These are phyloP conservation scores for Trichoderma pleuroti DNA, from an alignment of 2,329 filamentous ascomycete genomes.

Conservation along the genomic window DNA sequence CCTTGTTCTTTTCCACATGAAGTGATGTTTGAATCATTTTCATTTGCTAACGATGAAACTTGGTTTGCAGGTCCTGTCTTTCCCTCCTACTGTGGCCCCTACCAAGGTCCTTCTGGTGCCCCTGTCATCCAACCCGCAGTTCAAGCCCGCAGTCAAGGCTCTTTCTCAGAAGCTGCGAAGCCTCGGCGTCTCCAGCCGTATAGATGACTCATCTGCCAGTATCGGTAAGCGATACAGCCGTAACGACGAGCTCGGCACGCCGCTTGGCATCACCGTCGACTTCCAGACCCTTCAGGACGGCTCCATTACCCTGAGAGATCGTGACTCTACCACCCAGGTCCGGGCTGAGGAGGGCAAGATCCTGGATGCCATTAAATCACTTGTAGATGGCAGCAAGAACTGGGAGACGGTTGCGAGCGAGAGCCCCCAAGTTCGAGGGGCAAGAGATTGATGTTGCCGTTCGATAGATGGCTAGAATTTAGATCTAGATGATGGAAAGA, in stretches of 20 bases:
- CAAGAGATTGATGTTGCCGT: conserved; percentile 57
- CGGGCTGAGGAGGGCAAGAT: conserved; percentile 79
- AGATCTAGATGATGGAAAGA: conserved; percentile 7
- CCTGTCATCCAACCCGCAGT: conserved; percentile 74
- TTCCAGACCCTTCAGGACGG: conserved; percentile 91
- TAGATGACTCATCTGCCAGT: conserved; percentile 85
- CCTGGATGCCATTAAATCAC: conserved; percentile 64
- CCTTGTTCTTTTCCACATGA: neutral
- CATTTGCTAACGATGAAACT: neutral
- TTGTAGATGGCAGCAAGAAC: conserved; percentile 47
- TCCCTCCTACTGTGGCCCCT: conserved; percentile 69
- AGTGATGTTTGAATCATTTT: neutral
- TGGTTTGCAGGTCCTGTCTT: conserved; percentile 45
- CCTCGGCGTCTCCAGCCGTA: conserved; percentile 73
- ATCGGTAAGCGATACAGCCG: conserved; percentile 94
- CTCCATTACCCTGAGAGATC: conserved; percentile 82
- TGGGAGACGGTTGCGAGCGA: conserved; percentile 70
- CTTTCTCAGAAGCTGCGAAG: conserved; percentile 74
- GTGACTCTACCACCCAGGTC: conserved; percentile 88
- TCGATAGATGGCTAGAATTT: conserved; percentile 27
- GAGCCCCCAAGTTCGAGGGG: conserved; percentile 78
- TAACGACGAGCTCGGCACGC: conserved; percentile 94
- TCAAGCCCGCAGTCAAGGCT: conserved; percentile 70
- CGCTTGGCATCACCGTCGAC: conserved; percentile 89
- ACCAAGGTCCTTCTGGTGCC: conserved; percentile 93